Evolutionary conservation across 2,329 filamentous ascomycete genomes (phyloP), one percentile per base, ranked within the genome.

Genomic region (Xylaria sp.): DNA sequence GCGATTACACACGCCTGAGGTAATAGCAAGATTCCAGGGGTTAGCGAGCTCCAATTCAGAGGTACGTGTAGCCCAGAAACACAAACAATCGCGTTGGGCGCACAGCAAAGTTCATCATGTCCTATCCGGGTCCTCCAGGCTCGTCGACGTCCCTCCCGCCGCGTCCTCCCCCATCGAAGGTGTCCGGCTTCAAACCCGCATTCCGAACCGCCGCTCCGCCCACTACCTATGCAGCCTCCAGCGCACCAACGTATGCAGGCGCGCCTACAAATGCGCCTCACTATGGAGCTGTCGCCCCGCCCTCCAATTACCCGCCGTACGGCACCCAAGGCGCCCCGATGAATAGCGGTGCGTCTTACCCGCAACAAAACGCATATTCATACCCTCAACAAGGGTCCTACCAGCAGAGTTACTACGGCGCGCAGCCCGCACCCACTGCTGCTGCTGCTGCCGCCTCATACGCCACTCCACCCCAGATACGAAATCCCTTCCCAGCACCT

Each of bases 121-220:
- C 92, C 83, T 93, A 93, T 87, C 91, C 92, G 83, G 91, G 91
- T 80, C 91, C 92, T 91, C 91, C 93, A 93, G 92, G 92, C 81
- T 80, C 85, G 80, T 77, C 78, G 41, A 69, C 83, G 76, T 93
- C 91, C 75, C 91, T 97, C 48, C 93, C 93, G 73, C 90, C 93
- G 72, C 91, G 92, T 75, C 93, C 93, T 70, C 92, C 93, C 51
- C 88, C 90, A 62, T 84, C 89, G 71, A 82, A 81, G 71, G 74
- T 78, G 41, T 76, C 80, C 13, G 80, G 79, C 76, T 86, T 85
- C 79, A 85, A 86, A 73, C 83, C 88, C 28, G 84, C 86, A 64
- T 90, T 89, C 76, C 71, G 75, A 25, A 65, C 74, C 39, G 63
- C 77, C 76, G 66, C 76, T 72, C 70, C 74, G 65, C 69, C 75